Evolutionary conservation across 2,329 filamentous ascomycete genomes (phyloP).

Genomic region (Tolypocladium ovalisporum): DNA sequence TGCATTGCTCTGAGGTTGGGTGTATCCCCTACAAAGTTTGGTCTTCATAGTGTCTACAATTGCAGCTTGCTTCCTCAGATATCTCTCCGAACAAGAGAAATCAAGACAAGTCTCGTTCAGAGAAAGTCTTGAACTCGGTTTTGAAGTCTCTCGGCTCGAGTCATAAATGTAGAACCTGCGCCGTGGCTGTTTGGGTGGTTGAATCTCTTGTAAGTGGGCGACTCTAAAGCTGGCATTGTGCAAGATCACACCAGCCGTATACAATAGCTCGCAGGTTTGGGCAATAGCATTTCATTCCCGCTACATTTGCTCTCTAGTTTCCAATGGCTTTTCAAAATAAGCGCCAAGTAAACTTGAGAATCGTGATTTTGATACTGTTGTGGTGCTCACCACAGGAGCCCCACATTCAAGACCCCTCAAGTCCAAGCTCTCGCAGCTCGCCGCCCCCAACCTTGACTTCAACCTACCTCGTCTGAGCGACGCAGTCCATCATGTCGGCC

Average conservation of each 20-base stretch:
- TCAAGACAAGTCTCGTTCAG: no score
- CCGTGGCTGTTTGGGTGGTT: no score
- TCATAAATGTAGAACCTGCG: no score
- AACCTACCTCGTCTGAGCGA: background rate
- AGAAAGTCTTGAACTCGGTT: no score
- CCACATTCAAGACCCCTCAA: background rate
- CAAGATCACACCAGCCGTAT: background rate
- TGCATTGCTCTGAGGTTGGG: no score
- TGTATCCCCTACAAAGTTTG: no score
- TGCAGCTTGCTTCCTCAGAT: no score
- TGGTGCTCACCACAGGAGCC: background rate
- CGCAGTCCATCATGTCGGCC: slow-evolving; percentile 36
- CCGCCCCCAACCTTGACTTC: background rate
- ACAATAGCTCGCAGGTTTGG: no score
- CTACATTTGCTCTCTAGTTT: background rate
- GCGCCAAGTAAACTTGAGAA: no score
- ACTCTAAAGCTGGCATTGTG: background rate
- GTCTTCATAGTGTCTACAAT: no score
- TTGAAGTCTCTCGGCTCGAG: no score
- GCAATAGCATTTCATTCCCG: background rate
- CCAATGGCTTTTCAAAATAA: background rate
- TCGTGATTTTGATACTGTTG: no score
- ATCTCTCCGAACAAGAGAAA: background rate
- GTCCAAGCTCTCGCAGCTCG: background rate
- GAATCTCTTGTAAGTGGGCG: background rate